Evolutionary conservation across 2,329 filamentous ascomycete species (phyloP).

Genomic region (Fulvia fulva): DNA sequence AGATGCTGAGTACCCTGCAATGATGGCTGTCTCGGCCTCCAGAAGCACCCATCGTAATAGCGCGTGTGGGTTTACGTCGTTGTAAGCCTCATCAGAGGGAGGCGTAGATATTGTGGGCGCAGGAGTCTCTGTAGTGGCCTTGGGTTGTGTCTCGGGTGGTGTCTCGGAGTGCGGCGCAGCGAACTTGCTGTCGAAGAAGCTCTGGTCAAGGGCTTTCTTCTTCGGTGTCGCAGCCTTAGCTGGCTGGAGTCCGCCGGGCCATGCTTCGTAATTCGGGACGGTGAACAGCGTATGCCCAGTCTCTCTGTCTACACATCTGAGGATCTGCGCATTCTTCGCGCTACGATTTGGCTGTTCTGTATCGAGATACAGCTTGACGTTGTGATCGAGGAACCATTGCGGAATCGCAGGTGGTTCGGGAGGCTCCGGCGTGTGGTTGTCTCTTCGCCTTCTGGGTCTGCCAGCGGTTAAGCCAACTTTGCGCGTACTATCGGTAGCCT

Average conservation of each 20-base stretch:
- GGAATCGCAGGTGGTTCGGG: constrained; percentile 34
- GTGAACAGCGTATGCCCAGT: constrained; percentile 32
- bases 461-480: neutral
- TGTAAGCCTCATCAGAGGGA: constrained; percentile 10
- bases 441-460: neutral
- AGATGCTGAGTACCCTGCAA: constrained; percentile 22
- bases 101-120: neutral
- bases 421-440: neutral
- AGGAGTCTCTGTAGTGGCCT: neutral
- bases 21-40: constrained; percentile 27
- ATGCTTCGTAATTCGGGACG: constrained; percentile 25
- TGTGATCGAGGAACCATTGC: constrained; percentile 36
- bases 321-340: constrained; percentile 17
- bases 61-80: constrained; percentile 15
- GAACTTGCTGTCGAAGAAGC: constrained; percentile 23
- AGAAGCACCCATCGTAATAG: constrained; percentile 23
- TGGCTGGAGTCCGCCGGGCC: constrained; percentile 9
- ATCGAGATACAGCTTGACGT: constrained; percentile 30
- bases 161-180: neutral
- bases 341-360: constrained; percentile 10
- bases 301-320: constrained; percentile 30
- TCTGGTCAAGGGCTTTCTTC: constrained; percentile 16
- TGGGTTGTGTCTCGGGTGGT: neutral
- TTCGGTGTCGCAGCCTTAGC: neutral
- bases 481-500: constrained; percentile 8